Conservation (phyloP, 164 flowering plant genomes). For the Piper longum region DNA sequence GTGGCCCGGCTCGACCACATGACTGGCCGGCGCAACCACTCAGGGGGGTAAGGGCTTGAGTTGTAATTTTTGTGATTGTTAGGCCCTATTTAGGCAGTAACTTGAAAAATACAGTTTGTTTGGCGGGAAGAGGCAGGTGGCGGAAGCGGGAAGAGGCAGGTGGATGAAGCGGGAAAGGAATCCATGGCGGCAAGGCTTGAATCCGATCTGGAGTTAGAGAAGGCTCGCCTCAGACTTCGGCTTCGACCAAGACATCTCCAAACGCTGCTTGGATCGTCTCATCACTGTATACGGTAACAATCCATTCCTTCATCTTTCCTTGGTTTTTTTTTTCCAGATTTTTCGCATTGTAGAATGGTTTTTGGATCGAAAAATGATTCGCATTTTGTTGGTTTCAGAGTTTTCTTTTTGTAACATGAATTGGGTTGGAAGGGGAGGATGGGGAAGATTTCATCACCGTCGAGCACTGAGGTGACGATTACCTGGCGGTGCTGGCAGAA, state of each 20-base stretch:
- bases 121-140: too few relatives aligned
- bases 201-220: constrained; percentile 61
- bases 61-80: too few relatives aligned
- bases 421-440: constrained; percentile 58
- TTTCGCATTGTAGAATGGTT: neutral
- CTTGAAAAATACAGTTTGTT: too few relatives aligned
- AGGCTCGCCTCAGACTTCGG: constrained; percentile 63
- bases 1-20: too few relatives aligned
- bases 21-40: too few relatives aligned
- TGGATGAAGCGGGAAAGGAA: too few relatives aligned
- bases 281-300: constrained; percentile 60
- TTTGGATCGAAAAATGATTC: neutral
- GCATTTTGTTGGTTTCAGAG: neutral
- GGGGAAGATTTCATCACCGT: constrained; percentile 77
- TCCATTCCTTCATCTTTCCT: too few relatives aligned
- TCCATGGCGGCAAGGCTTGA: too few relatives aligned
- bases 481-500: constrained; percentile 64
- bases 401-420: neutral
- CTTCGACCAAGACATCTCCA: constrained; percentile 52
- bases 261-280: constrained; percentile 54
- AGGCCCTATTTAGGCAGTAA: too few relatives aligned
- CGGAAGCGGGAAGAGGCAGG: too few relatives aligned
- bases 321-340: neutral
- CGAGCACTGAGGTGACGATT: constrained; percentile 95
- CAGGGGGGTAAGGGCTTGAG: too few relatives aligned